Evolutionary conservation across 148 eudicot genomes (phyloP).

Genomic region (Gaultheria prostrata): DNA sequence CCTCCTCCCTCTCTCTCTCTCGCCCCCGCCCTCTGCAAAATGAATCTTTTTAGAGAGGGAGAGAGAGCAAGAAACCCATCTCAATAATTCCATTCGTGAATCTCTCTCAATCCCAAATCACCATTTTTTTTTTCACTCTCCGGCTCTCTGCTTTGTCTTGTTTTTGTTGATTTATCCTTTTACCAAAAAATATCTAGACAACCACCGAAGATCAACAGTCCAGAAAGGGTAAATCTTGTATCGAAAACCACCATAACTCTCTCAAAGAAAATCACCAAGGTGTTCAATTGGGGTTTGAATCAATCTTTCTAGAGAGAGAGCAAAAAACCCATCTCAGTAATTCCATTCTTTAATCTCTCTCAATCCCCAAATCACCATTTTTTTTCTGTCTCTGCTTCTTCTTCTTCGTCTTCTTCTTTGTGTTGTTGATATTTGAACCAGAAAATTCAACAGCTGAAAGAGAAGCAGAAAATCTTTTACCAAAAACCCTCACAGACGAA

Average conservation of each 20-base stretch:
- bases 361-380: not conserved
- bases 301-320: not conserved
- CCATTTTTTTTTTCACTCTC: too few species aligned
- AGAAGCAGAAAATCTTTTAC: not conserved
- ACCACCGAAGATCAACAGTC: too few species aligned
- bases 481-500: not conserved
- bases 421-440: not conserved
- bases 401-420: too few species aligned
- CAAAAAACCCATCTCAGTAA: not conserved
- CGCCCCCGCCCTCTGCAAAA: not conserved
- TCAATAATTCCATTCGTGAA: not conserved
- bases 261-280: too few species aligned
- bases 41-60: slow-evolving; percentile 18
- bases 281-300: too few species aligned
- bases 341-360: not conserved
- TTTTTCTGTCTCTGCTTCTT: not conserved
- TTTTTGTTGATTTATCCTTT: too few species aligned
- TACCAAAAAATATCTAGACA: too few species aligned
- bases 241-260: too few species aligned
- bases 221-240: too few species aligned
- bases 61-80: not conserved
- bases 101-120: not conserved
- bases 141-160: too few species aligned
- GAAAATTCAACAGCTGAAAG: not conserved
- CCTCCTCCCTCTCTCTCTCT: not conserved